Conservation (phyloP, 257 asterid genomes). For the Solanum piurae region DNA sequence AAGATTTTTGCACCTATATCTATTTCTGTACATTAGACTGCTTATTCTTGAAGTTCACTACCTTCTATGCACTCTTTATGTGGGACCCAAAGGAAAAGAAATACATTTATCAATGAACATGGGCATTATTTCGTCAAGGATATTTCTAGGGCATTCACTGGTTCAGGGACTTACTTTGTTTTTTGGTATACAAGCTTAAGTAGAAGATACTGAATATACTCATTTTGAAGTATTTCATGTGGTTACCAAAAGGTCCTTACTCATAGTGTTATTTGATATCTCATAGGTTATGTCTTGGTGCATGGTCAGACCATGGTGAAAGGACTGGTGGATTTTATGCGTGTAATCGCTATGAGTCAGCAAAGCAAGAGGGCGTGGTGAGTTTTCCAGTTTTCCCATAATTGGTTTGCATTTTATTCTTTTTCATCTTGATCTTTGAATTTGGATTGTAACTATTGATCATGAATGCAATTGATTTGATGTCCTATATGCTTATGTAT, state of each 20-base stretch:
- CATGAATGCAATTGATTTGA: background rate
- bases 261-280: background rate
- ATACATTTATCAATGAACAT: background rate
- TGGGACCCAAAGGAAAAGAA: background rate
- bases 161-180: background rate
- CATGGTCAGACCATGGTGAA: constrained; percentile 98
- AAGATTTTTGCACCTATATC: constrained; percentile 9
- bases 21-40: background rate
- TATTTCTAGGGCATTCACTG: background rate
- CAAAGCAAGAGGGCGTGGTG: constrained; percentile 99
- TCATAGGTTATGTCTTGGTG: constrained; percentile 89
- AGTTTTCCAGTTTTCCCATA: background rate
- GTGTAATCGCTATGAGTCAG: constrained; percentile 96
- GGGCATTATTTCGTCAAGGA: background rate
- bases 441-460: background rate
- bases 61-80: background rate
- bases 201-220: background rate
- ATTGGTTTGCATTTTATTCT: background rate
- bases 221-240: background rate
- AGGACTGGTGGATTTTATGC: constrained; percentile 99
- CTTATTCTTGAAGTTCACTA: background rate
- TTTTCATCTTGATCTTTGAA: background rate
- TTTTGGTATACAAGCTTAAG: background rate
- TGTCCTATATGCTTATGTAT: background rate
- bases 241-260: background rate